These are phyloP conservation scores for Trichoderma guizhouense DNA, from an alignment of 2,329 filamentous ascomycete genomes.

Conservation along the genomic window DNA sequence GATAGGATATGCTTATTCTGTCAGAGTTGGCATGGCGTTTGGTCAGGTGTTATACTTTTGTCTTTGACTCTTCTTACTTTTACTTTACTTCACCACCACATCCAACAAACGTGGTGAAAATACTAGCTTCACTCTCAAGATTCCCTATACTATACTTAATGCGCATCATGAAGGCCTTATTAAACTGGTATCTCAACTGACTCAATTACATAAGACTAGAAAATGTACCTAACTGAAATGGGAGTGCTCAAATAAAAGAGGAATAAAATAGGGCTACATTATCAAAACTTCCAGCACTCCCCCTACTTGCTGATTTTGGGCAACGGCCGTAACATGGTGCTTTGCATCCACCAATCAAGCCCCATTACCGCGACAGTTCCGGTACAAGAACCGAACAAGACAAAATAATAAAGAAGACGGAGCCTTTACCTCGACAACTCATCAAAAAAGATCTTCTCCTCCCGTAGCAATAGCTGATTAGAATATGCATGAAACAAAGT, in stretches of 20 bases:
- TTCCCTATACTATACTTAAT: neutral
- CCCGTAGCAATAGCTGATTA: slow-evolving; percentile 23
- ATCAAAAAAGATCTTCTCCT: slow-evolving; percentile 8
- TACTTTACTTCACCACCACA: neutral
- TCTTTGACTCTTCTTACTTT: neutral
- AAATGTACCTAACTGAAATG: slow-evolving; percentile 35
- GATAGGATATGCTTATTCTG: neutral
- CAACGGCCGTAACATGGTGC: slow-evolving; percentile 19
- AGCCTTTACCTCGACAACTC: slow-evolving; percentile 1
- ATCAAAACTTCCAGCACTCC: slow-evolving; percentile 32
- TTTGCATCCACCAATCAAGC: slow-evolving; percentile 24
- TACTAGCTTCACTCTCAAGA: neutral
- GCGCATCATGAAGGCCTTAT: neutral
- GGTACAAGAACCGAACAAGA: slow-evolving; percentile 25
- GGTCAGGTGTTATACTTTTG: neutral
- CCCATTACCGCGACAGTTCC: slow-evolving; percentile 28
- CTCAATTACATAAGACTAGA: slow-evolving; percentile 48
- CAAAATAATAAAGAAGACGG: neutral
- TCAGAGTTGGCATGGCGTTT: neutral
- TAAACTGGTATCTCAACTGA: slow-evolving; percentile 45
- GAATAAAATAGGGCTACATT: slow-evolving; percentile 35
- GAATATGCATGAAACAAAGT: slow-evolving; percentile 31
- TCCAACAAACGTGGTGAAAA: neutral
- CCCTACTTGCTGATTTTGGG: slow-evolving; percentile 21
- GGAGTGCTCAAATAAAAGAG: slow-evolving; percentile 32